Conservation (phyloP, 2,329 filamentous ascomycete species). For the Venturia effusa region DNA sequence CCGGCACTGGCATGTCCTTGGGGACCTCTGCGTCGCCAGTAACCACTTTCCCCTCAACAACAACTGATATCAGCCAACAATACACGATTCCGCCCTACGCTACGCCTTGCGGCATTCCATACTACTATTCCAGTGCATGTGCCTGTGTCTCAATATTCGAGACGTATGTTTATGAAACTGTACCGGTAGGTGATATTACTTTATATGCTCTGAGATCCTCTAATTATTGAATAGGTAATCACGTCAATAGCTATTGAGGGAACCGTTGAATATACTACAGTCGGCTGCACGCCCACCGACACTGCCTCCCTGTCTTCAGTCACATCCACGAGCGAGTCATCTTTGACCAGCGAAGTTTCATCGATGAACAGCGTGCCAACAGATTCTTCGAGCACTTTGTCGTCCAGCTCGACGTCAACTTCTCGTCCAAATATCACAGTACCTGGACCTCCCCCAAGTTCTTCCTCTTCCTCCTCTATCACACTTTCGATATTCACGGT, state of each 20-base stretch:
- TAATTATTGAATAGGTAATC: not conserved
- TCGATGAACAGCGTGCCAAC: not conserved
- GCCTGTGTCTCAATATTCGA: not conserved
- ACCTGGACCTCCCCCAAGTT: not conserved
- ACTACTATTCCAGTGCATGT: conserved; percentile 2
- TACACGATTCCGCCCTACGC: not conserved
- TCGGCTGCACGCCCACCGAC: not conserved
- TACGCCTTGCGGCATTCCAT: not conserved
- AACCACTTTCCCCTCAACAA: not conserved
- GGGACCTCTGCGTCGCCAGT: not conserved
- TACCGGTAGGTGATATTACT: not conserved
- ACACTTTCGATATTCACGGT: not conserved
- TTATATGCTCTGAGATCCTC: not conserved
- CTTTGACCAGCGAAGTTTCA: not conserved
- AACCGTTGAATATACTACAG: not conserved
- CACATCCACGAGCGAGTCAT: not conserved
- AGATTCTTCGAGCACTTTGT: not conserved
- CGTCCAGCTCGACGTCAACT: not conserved
- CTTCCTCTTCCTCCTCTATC: not conserved
- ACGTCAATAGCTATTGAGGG: not conserved
- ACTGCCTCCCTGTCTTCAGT: not conserved
- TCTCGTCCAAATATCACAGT: not conserved
- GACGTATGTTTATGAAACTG: not conserved
- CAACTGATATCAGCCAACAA: not conserved
- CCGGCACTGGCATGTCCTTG: not conserved